Conservation (phyloP, 2,329 filamentous ascomycete species). For the Fusarium cicatricum region DNA sequence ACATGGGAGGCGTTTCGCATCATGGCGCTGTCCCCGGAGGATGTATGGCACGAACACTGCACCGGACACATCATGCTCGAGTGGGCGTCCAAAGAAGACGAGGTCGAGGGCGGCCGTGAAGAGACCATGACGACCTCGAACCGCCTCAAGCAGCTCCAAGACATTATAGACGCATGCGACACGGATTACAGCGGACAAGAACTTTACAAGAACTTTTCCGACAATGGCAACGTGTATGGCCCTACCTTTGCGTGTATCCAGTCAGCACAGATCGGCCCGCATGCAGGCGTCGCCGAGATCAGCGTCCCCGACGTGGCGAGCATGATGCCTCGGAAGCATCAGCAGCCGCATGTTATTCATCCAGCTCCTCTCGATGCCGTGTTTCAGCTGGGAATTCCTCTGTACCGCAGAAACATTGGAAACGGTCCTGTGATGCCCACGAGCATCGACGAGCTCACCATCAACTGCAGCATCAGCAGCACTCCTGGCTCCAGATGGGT, state of each 20-base stretch:
- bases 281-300: conserved; percentile 6
- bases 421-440: conserved; percentile 25
- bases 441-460: conserved; percentile 15
- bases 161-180: conserved; percentile 15
- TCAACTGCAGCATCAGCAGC: conserved; percentile 12
- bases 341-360: conserved; percentile 46
- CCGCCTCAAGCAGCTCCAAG: conserved; percentile 11
- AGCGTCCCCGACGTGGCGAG: conserved; percentile 17
- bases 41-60: conserved; percentile 22
- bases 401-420: conserved; percentile 12
- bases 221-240: conserved; percentile 22
- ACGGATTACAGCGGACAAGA: not conserved
- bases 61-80: conserved; percentile 15
- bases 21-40: conserved; percentile 13
- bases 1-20: conserved; percentile 22
- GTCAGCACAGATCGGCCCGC: conserved; percentile 6
- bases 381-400: conserved; percentile 39
- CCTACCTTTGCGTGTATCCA: conserved; percentile 15
- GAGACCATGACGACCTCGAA: not conserved
- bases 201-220: conserved; percentile 14
- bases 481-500: conserved; percentile 19
- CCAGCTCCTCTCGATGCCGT: conserved; percentile 47
- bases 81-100: conserved; percentile 8
- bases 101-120: conserved; percentile 20
- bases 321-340: conserved; percentile 35